Evolutionary conservation across 169 alveolate species (phyloP), one percentile per base, ranked within the genome.

Genomic region (Toxoplasma gondii): DNA sequence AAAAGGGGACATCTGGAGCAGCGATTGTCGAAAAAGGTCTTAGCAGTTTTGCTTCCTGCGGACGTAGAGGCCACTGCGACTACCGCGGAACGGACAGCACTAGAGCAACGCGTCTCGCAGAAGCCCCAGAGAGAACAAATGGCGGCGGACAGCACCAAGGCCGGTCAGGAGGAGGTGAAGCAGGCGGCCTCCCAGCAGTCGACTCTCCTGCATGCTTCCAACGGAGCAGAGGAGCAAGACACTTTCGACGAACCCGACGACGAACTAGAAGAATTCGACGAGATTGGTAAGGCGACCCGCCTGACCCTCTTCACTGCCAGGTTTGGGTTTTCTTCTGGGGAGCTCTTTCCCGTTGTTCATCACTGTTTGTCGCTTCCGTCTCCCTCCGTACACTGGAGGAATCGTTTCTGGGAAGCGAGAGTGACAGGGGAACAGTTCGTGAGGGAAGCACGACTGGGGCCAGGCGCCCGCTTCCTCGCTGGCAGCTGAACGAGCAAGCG

Each of bases 241-340:
- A 83, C 95, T 22, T 94, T 94, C 41, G 96, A 94, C 41, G 96
- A 94, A 83, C 96, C 96, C 34, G 96, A 94, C 45, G 96, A 94
- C 90, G 96, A 94, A 70, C 92, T 94, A 31, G 96, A 94, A 86
- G 96, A 94, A 39, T 94, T 94, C 87, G 96, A 94, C 41, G 95
- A 91, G 70, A 94, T 94, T 44, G 96, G 96, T 94, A 53, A 29
- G 96, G 17, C 38, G 10, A 9, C 4, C 58, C 22, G 58, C 58
- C 12, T 4, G 4, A 4, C 58, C 58, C 22, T 49, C 58, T 49
- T 17, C 69, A 34, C 38, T 9, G 84, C 29, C 81, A 7, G 84
- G 92, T 22, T 87, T 17, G 27, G 41, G 38, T 10, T 17, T n/a
- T 27, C 70, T 17, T 70, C 58, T 12, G 58, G 12, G 58, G 58